phyloP scores from a whole-genome alignment of 208 protist genomes.

The Acanthamoeba comandoni region DNA sequence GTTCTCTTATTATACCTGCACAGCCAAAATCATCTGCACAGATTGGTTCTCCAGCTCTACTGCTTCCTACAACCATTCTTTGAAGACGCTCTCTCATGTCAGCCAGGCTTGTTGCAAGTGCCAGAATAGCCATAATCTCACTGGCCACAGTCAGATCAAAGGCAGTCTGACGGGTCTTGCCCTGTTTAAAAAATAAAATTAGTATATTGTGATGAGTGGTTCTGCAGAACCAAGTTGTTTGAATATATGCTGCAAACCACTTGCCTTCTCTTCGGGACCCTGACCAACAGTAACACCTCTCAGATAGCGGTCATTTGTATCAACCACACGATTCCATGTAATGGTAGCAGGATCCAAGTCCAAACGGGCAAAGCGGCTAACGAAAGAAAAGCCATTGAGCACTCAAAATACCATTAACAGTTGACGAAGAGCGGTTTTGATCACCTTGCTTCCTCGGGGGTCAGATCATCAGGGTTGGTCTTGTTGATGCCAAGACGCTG shows the following conservation, averaged over 20 bases:
- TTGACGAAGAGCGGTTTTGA: not conserved
- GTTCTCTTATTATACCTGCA: slow-evolving; percentile 70
- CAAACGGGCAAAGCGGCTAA: slow-evolving; percentile 92
- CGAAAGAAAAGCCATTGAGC: no score
- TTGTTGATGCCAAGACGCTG: slow-evolving; percentile 92
- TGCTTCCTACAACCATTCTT: slow-evolving; percentile 87
- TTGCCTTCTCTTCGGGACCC: slow-evolving; percentile 92
- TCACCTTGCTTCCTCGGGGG: slow-evolving; percentile 74
- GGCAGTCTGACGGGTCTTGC: slow-evolving; percentile 87
- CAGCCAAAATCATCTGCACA: slow-evolving; percentile 87
- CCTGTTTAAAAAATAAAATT: not conserved
- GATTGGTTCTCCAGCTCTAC: slow-evolving; percentile 68
- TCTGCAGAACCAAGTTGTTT: not conserved
- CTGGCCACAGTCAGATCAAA: slow-evolving; percentile 97
- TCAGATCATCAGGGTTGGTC: slow-evolving; percentile 91
- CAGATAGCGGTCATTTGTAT: slow-evolving; percentile 97
- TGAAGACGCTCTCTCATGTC: slow-evolving; percentile 94
- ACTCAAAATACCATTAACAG: not conserved
- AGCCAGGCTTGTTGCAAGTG: slow-evolving; percentile 92
- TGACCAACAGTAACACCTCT: slow-evolving; percentile 95
- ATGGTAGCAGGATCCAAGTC: slow-evolving; percentile 96
- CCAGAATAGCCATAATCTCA: slow-evolving; percentile 98
- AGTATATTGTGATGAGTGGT: not conserved
- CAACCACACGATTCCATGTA: slow-evolving; percentile 96
- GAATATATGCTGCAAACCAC: not conserved